Percentiles rank a stretch among this genome's conserved stretches.
These are phyloP conservation scores for Lipomyces orientalis DNA, from an alignment of 805 yeast genomes.

Conservation along the genomic window DNA sequence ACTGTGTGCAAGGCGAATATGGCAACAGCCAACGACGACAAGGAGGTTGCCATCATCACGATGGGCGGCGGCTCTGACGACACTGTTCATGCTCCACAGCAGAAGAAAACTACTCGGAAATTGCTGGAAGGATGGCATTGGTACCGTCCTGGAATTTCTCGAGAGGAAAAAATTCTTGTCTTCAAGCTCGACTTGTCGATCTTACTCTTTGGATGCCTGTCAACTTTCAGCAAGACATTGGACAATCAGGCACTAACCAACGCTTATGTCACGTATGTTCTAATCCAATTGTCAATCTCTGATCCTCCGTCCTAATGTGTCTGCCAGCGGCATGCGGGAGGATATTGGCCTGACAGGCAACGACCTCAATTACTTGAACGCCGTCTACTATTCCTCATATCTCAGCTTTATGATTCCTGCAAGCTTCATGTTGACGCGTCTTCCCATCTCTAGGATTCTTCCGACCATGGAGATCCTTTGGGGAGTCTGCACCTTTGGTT, in stretches of 20 bases:
- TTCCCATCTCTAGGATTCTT: slow-evolving; percentile 45
- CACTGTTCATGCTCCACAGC: not conserved
- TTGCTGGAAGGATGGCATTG: slow-evolving; percentile 31
- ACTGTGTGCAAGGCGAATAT: not conserved
- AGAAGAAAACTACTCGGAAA: not conserved
- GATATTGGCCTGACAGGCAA: slow-evolving; percentile 51
- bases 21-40: not conserved
- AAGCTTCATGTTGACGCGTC: slow-evolving; percentile 44
- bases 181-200: slow-evolving; percentile 46
- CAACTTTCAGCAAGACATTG: slow-evolving; percentile 55
- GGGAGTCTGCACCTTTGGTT: slow-evolving; percentile 49
- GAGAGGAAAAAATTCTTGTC: slow-evolving; percentile 43
- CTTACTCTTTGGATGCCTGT: slow-evolving; percentile 44
- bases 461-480: slow-evolving; percentile 48
- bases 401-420: slow-evolving; percentile 54
- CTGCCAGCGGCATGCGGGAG: slow-evolving; percentile 58
- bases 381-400: slow-evolving; percentile 40
- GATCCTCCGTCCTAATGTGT: slow-evolving; percentile 49
- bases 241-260: slow-evolving; percentile 56
- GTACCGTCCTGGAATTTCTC: slow-evolving; percentile 41
- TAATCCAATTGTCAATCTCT: not conserved
- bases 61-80: not conserved
- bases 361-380: slow-evolving; percentile 49
- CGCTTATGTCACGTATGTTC: slow-evolving; percentile 55
- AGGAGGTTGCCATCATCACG: not conserved